phyloP scores from a whole-genome alignment of 331 rosid genomes.

The Erythrophleum ivorense region DNA sequence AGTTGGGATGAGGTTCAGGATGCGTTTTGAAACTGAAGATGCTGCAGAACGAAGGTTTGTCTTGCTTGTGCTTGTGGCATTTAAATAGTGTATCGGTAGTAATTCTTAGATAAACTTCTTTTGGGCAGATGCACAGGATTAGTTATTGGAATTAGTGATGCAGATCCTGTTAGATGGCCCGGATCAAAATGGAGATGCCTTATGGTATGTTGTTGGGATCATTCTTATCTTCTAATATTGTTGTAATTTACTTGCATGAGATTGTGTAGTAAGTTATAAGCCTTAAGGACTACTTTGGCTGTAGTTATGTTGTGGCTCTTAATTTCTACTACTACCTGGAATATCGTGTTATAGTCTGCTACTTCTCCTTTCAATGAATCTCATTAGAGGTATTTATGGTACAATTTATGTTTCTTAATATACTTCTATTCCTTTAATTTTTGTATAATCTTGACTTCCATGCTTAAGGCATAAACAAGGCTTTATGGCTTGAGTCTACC shows the following conservation, averaged over 20 bases:
- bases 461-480: background rate
- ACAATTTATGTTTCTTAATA: background rate
- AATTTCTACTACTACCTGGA: background rate
- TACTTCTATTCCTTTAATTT: background rate
- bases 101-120: background rate
- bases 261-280: background rate
- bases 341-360: background rate
- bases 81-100: background rate
- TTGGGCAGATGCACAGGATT: conserved; percentile 77
- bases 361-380: background rate
- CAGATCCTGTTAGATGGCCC: conserved; percentile 88
- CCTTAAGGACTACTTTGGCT: conserved; percentile 24
- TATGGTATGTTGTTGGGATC: conserved; percentile 52
- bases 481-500: background rate
- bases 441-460: background rate
- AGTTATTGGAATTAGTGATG: conserved; percentile 71
- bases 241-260: background rate
- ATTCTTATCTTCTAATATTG: background rate
- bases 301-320: background rate
- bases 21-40: conserved; percentile 93
- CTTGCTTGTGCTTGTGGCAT: conserved; percentile 4
- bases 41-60: conserved; percentile 86
- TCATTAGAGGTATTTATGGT: no score
- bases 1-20: conserved; percentile 88
- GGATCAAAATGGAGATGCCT: conserved; percentile 95